Evolutionary conservation across 2,329 filamentous ascomycete species (phyloP).

Genomic region (Colletotrichum melonis): DNA sequence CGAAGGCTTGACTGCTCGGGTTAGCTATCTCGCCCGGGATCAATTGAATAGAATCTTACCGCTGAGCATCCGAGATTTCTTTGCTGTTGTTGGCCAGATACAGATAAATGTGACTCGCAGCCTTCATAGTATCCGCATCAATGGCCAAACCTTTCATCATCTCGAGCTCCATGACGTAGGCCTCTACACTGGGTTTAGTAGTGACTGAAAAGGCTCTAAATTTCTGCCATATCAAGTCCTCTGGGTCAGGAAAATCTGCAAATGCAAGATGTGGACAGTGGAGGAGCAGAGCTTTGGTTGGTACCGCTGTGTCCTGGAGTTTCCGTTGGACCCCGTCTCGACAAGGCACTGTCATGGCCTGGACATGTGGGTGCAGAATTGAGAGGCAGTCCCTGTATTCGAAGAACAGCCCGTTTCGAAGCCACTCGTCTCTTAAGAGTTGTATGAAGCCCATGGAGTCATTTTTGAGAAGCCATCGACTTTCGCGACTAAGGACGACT

Average conservation of each 20-base stretch:
- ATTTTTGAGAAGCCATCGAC: background rate
- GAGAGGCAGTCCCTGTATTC: too few relatives aligned
- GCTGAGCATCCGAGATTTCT: too few relatives aligned
- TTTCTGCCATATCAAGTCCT: background rate
- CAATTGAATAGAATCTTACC: background rate
- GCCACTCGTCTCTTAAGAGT: background rate
- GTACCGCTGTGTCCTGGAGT: background rate
- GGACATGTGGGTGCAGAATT: background rate
- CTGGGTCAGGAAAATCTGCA: background rate
- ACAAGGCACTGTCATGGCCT: background rate
- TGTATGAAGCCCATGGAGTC: background rate
- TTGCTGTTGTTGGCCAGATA: background rate
- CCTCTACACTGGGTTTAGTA: too few relatives aligned
- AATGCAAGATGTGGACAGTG: background rate
- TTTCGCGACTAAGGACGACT: too few relatives aligned
- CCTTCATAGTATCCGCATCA: background rate
- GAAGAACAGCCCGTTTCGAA: background rate
- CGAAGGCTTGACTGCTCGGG: background rate
- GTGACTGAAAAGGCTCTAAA: background rate
- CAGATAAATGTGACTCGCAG: background rate
- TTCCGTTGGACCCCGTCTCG: background rate
- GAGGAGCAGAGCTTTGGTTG: background rate
- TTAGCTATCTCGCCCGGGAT: too few relatives aligned
- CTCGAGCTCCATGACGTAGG: background rate
- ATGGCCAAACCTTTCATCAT: background rate